Percentiles rank a stretch among this genome's conserved stretches.
Conservation (phyloP, 192 early-diverging fungal genomes). For the Rhizophagus sp. region DNA sequence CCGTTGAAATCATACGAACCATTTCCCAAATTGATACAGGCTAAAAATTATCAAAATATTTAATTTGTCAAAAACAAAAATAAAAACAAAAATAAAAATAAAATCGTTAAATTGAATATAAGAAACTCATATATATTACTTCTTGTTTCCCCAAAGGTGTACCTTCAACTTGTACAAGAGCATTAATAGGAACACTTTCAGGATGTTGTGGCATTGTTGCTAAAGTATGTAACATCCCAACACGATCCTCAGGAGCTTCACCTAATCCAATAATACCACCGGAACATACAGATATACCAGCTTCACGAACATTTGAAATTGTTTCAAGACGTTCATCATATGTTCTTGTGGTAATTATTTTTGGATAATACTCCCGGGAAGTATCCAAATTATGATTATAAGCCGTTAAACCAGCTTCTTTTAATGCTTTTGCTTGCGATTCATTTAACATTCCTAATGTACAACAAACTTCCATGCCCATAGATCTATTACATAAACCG, state of each 20-base stretch:
- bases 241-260: conserved; percentile 68
- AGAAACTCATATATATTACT: conserved; percentile 29
- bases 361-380: conserved; percentile 76
- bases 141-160: conserved; percentile 76
- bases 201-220: conserved; percentile 72
- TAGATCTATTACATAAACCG: conserved; percentile 42
- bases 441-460: conserved; percentile 81
- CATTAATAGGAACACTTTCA: conserved; percentile 80
- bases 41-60: conserved; percentile 26
- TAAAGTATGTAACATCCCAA: conserved; percentile 75
- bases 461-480: conserved; percentile 89
- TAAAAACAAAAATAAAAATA: background rate
- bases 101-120: too few relatives aligned
- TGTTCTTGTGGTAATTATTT: conserved; percentile 80
- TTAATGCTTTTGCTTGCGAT: conserved; percentile 71
- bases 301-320: conserved; percentile 68
- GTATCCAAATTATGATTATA: conserved; percentile 90
- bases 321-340: conserved; percentile 81
- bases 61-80: background rate
- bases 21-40: conserved; percentile 83
- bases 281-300: conserved; percentile 80
- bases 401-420: conserved; percentile 81
- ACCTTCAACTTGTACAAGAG: conserved; percentile 77
- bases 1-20: conserved; percentile 83
- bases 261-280: conserved; percentile 87